Evolutionary conservation across 2,329 filamentous ascomycete genomes (phyloP).

Genomic region (Grosmannia huntii): DNA sequence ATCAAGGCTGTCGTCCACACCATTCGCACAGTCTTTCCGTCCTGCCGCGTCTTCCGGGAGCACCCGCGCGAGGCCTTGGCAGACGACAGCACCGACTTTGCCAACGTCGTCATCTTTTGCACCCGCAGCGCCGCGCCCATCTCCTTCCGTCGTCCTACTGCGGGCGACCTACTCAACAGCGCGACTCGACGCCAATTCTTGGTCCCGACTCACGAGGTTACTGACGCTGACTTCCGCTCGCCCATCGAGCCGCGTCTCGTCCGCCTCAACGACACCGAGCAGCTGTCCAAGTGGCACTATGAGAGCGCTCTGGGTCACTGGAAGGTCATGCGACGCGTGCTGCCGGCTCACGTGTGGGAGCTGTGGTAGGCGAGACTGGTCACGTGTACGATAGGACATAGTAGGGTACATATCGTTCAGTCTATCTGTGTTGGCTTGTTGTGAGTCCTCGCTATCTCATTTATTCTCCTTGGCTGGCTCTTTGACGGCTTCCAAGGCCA

Average conservation of each 20-base stretch:
- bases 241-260: constrained; percentile 39
- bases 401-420: neutral
- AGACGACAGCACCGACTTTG: constrained; percentile 51
- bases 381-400: neutral
- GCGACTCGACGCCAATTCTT: constrained; percentile 57
- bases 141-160: constrained; percentile 50
- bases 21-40: constrained; percentile 70
- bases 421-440: neutral
- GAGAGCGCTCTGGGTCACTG: constrained; percentile 75
- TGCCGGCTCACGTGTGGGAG: constrained; percentile 74
- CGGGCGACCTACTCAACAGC: constrained; percentile 60
- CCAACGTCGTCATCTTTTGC: constrained; percentile 96
- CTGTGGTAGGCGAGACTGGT: constrained; percentile 48
- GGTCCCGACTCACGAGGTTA: constrained; percentile 58
- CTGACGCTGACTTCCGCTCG: constrained; percentile 33
- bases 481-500: constrained; percentile 15
- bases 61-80: constrained; percentile 32
- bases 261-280: constrained; percentile 47
- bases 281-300: constrained; percentile 59
- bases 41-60: constrained; percentile 85
- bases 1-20: constrained; percentile 72
- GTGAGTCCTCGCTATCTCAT: neutral
- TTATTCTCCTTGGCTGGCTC: constrained; percentile 10
- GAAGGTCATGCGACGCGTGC: constrained; percentile 75
- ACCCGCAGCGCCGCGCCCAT: constrained; percentile 39